phyloP scores from a whole-genome alignment of 257 asterid species.

The Linderniella brevidens region DNA sequence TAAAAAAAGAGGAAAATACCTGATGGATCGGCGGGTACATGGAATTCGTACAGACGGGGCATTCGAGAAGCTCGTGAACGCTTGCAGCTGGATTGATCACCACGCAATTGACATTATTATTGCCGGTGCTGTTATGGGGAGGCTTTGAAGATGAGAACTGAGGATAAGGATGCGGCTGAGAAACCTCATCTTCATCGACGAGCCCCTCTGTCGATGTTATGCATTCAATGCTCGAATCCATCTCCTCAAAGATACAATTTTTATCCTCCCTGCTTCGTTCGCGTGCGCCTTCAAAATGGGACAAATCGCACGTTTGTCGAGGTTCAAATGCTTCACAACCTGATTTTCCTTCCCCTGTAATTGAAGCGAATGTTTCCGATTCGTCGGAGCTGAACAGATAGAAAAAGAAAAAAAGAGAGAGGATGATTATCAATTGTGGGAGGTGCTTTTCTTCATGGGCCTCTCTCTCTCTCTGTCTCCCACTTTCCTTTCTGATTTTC shows the following conservation, averaged over 20 bases:
- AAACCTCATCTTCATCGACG: conserved; percentile 35
- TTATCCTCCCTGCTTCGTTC: background rate
- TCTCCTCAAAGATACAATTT: conserved; percentile 7
- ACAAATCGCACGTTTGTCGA: conserved; percentile 10
- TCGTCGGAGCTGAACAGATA: conserved; percentile 8
- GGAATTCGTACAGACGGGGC: conserved; percentile 45
- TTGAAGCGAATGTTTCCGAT: conserved; percentile 9
- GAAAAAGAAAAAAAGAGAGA: conserved; percentile 15
- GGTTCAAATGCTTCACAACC: conserved; percentile 7
- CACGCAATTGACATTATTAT: conserved; percentile 13
- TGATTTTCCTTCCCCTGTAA: too few species aligned
- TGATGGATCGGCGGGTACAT: conserved; percentile 33
- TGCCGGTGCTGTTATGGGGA: conserved; percentile 11
- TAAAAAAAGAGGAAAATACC: too few species aligned
- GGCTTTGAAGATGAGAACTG: conserved; percentile 27
- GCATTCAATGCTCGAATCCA: conserved; percentile 54
- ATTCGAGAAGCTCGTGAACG: conserved; percentile 43
- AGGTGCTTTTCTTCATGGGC: conserved; percentile 30
- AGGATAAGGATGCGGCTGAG: conserved; percentile 17
- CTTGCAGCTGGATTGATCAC: conserved; percentile 29
- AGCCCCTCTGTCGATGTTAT: conserved; percentile 23
- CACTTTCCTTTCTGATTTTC: background rate
- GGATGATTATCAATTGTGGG: conserved; percentile 15
- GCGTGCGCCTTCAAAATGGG: conserved; percentile 10
- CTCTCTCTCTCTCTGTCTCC: background rate